Evolutionary conservation across 345 rosid species (phyloP).

Genomic region (Hypericum perforatum): DNA sequence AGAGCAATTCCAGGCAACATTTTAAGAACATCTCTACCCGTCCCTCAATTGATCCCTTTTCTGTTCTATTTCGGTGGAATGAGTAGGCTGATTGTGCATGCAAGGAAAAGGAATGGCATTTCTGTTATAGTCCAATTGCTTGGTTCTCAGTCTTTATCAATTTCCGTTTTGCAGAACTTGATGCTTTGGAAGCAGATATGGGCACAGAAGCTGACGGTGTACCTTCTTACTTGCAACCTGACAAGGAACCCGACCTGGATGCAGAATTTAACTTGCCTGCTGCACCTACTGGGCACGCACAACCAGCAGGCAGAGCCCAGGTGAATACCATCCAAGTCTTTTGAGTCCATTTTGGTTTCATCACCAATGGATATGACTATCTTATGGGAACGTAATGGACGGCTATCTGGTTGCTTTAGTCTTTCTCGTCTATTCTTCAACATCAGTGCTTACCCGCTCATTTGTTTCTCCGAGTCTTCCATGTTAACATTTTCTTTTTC

Average conservation of each 20-base stretch:
- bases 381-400: background rate
- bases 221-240: constrained; percentile 97
- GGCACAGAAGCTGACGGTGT: constrained; percentile 78
- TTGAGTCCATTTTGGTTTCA: background rate
- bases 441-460: background rate
- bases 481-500: background rate
- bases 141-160: background rate
- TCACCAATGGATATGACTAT: background rate
- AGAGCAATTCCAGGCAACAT: too few relatives aligned
- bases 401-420: background rate
- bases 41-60: too few relatives aligned
- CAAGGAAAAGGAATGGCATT: background rate
- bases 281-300: constrained; percentile 56
- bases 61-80: too few relatives aligned
- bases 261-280: constrained; percentile 74
- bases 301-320: constrained; percentile 54
- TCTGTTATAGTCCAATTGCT: background rate
- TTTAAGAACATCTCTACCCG: too few relatives aligned
- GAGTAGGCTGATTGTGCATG: too few relatives aligned
- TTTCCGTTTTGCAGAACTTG: constrained; percentile 60
- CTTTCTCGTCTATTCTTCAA: background rate
- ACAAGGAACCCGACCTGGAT: constrained; percentile 61
- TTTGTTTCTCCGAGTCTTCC: background rate
- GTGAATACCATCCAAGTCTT: constrained; percentile 24
- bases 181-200: constrained; percentile 96